Evolutionary conservation across 1,284 basidiomycete species (phyloP).

Genomic region (Cutaneotrichosporon sp.): DNA sequence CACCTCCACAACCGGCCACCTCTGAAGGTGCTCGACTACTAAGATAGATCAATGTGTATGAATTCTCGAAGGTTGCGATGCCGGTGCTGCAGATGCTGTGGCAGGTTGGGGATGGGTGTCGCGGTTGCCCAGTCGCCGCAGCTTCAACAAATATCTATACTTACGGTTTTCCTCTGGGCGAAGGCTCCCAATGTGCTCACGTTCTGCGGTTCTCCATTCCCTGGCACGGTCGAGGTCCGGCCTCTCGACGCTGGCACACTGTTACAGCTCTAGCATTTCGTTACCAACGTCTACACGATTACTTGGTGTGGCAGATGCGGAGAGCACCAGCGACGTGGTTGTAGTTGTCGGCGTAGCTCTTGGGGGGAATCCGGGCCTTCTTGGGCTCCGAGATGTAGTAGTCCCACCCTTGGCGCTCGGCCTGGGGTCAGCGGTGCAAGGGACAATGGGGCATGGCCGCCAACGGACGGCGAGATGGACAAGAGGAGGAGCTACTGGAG

Average conservation of each 20-base stretch:
- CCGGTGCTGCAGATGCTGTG: no score
- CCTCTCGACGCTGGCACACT: not conserved
- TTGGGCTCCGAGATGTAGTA: conserved; percentile 65
- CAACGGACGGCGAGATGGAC: not conserved
- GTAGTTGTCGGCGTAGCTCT: conserved; percentile 74
- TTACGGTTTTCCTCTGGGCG: not conserved
- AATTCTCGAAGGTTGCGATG: not conserved
- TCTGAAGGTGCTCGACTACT: not conserved
- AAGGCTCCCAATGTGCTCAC: not conserved
- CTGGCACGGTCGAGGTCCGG: not conserved
- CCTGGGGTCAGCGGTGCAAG: conserved; percentile 27
- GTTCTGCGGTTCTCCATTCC: not conserved
- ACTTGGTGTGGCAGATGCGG: conserved; percentile 90
- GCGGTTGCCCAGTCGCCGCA: no score
- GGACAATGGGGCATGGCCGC: not conserved
- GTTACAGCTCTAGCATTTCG: conserved; percentile 10
- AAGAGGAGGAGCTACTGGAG: not conserved
- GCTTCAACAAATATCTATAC: no score
- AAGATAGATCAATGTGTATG: not conserved
- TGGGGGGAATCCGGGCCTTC: conserved; percentile 74
- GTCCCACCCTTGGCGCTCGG: conserved; percentile 55
- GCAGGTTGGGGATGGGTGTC: no score
- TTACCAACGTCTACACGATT: conserved; percentile 45
- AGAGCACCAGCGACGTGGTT: conserved; percentile 77
- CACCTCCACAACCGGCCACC: conserved; percentile 3